These are phyloP conservation scores for Leccinum solheimii DNA, from an alignment of 1,284 basidiomycete species.

Conservation along the genomic window DNA sequence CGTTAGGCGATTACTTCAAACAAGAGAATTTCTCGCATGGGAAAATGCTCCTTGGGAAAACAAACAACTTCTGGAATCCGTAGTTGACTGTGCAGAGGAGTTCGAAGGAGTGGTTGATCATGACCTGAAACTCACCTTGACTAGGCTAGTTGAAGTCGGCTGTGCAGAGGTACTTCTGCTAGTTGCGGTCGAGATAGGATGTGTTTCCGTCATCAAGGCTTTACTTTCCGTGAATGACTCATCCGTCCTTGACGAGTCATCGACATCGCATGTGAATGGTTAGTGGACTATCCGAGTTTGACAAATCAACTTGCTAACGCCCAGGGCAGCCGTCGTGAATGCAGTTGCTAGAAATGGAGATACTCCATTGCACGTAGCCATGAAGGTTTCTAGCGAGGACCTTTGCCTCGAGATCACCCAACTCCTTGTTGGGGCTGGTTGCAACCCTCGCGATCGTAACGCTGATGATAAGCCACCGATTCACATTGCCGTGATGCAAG, in stretches of 20 bases:
- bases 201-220: no score
- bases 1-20: background rate
- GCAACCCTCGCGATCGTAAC: background rate
- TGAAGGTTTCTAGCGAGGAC: background rate
- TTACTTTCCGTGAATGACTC: background rate
- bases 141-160: background rate
- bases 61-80: background rate
- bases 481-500: background rate
- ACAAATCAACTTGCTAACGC: background rate
- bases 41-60: background rate
- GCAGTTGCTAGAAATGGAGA: background rate
- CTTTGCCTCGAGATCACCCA: background rate
- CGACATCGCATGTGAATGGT: background rate
- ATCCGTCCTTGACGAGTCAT: background rate
- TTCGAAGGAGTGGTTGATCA: background rate
- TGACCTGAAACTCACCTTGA: background rate
- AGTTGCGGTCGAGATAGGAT: background rate
- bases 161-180: background rate
- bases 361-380: background rate
- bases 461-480: background rate
- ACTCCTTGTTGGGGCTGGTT: background rate
- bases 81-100: background rate
- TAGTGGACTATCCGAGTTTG: background rate
- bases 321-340: background rate
- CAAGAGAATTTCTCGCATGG: background rate